Conservation (phyloP, 2,329 filamentous ascomycete genomes). For the Ophiostoma novo-ulmi region DNA sequence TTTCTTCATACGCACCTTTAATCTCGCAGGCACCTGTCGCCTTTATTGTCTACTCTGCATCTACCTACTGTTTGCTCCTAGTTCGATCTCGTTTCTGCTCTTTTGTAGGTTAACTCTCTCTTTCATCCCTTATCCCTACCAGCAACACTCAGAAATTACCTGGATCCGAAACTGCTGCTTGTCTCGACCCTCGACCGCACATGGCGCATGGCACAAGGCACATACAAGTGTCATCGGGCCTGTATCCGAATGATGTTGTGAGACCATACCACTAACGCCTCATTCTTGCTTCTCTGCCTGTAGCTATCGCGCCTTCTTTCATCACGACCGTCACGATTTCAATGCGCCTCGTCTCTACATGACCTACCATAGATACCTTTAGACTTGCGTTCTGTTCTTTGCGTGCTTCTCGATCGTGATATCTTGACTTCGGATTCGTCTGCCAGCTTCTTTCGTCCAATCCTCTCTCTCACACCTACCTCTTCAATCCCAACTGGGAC, state of each 20-base stretch:
- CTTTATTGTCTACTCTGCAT: background rate
- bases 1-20: conserved; percentile 7
- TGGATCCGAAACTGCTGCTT: background rate
- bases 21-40: background rate
- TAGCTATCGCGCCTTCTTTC: conserved; percentile 12
- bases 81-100: background rate
- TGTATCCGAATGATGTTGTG: conserved; percentile 19
- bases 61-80: background rate
- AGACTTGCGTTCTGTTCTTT: conserved; percentile 17
- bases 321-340: conserved; percentile 23
- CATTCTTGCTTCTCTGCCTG: conserved; percentile 13
- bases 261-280: conserved; percentile 21
- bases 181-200: background rate
- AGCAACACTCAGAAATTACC: background rate
- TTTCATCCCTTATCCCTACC: background rate
- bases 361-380: conserved; percentile 19
- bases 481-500: background rate
- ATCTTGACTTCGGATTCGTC: background rate
- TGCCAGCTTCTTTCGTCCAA: background rate
- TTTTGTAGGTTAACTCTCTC: background rate
- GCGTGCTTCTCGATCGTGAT: conserved; percentile 1
- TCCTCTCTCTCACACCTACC: background rate
- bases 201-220: conserved; percentile 10
- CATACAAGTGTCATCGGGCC: conserved; percentile 12
- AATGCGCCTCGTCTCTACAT: conserved; percentile 21